Conservation (phyloP, 306 rosid species). For the Pyrus betulifolia region DNA sequence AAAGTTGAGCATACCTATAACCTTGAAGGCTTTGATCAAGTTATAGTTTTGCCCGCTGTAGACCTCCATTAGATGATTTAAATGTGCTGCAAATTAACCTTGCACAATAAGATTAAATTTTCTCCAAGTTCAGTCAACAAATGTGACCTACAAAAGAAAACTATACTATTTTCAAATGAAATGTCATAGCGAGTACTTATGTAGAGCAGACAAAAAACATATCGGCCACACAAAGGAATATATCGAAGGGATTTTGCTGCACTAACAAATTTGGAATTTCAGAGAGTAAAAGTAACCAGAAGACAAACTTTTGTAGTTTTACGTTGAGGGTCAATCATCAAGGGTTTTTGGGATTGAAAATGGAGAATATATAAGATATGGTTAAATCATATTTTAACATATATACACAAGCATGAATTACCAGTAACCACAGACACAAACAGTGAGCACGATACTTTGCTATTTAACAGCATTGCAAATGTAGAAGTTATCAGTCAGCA, state of each 20-base stretch:
- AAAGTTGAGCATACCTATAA: slow-evolving; percentile 46
- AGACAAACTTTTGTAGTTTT: not conserved
- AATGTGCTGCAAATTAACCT: slow-evolving; percentile 67
- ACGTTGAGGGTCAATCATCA: not conserved
- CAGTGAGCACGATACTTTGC: not conserved
- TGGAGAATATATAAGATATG: not conserved
- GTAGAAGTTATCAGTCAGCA: not conserved
- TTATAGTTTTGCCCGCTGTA: slow-evolving; percentile 60
- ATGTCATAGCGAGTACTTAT: not conserved
- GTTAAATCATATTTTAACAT: not conserved
- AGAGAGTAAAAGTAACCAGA: not conserved
- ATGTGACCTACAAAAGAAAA: not conserved
- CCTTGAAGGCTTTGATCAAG: slow-evolving; percentile 48
- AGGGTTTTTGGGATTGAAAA: not conserved
- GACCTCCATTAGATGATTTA: slow-evolving; percentile 81
- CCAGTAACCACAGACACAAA: not conserved
- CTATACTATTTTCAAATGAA: not conserved
- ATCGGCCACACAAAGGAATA: not conserved
- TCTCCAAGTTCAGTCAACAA: slow-evolving; percentile 5
- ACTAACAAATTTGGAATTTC: not conserved
- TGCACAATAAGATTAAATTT: slow-evolving; percentile 8
- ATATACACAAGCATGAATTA: not conserved
- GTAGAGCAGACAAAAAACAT: not conserved
- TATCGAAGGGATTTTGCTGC: not conserved
- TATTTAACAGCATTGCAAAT: not conserved